These are phyloP conservation scores for Lipomyces spencermartinsiae DNA, from an alignment of 805 yeast genomes.

Conservation along the genomic window DNA sequence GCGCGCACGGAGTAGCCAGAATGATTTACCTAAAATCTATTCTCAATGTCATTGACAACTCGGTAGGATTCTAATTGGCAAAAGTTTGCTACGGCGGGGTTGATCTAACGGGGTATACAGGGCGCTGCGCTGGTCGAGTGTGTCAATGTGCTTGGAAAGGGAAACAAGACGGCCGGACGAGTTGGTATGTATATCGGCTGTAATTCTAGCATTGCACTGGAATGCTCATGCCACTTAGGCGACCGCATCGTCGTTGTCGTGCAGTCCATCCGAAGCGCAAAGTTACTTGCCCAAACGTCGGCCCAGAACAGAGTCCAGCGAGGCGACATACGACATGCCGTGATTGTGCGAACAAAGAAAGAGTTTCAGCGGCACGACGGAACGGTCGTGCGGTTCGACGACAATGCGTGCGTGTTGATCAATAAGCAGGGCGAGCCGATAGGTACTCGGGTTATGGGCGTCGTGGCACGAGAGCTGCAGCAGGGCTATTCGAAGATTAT, in stretches of 20 bases:
- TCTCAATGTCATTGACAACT: conserved; percentile 90
- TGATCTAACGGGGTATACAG: not conserved
- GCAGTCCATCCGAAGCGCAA: conserved; percentile 30
- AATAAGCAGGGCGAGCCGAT: conserved; percentile 93
- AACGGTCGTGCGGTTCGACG: conserved; percentile 83
- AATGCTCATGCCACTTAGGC: conserved; percentile 51
- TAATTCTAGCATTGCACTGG: too few relatives aligned
- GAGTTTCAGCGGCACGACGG: conserved; percentile 84
- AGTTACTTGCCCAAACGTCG: conserved; percentile 16
- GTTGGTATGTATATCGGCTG: conserved; percentile 48
- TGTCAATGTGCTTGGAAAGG: conserved; percentile 89
- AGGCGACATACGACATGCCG: conserved; percentile 95
- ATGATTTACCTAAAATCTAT: conserved; percentile 92
- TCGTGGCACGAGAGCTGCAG: conserved; percentile 86
- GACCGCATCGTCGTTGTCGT: conserved; percentile 95
- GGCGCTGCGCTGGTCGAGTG: conserved; percentile 89
- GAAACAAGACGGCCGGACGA: conserved; percentile 79
- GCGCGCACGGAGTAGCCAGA: not conserved
- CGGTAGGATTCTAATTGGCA: conserved; percentile 48
- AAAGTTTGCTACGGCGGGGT: not conserved
- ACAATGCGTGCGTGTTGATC: conserved; percentile 94
- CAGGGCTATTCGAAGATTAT: conserved; percentile 84
- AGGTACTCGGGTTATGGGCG: conserved; percentile 90
- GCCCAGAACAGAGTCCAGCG: conserved; percentile 75
- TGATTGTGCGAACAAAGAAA: conserved; percentile 90